Percentiles rank a stretch among this genome's conserved stretches.
These are phyloP conservation scores for Beta corolliflora DNA, from an alignment of 179 eudicot genomes.

Conservation along the genomic window DNA sequence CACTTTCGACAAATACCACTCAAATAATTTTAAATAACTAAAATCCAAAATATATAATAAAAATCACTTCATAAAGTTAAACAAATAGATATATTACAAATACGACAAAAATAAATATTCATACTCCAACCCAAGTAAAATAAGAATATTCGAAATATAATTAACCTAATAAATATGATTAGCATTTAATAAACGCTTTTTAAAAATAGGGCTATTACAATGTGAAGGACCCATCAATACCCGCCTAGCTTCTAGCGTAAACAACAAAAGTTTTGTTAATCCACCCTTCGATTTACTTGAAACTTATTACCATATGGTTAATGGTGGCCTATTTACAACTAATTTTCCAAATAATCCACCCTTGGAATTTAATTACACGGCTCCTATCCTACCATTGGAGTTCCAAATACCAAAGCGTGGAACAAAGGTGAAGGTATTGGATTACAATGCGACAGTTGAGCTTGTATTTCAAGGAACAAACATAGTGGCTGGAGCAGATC, in stretches of 20 bases:
- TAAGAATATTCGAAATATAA: too few relatives aligned
- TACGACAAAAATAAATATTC: too few relatives aligned
- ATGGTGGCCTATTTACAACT: background rate
- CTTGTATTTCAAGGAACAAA: constrained; percentile 30
- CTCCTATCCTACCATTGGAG: background rate
- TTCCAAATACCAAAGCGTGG: constrained; percentile 14
- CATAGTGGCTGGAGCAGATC: constrained; percentile 25
- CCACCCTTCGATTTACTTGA: constrained; percentile 29
- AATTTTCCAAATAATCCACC: constrained; percentile 30
- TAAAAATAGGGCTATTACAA: too few relatives aligned
- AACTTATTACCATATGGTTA: constrained; percentile 28
- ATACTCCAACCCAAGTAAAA: too few relatives aligned
- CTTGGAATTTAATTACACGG: constrained; percentile 23
- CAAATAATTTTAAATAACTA: too few relatives aligned
- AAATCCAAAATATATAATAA: too few relatives aligned
- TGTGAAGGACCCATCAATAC: constrained; percentile 28
- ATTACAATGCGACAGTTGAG: constrained; percentile 34
- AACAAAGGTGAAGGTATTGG: constrained; percentile 28
- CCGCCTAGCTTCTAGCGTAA: constrained; percentile 26
- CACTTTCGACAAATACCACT: too few relatives aligned
- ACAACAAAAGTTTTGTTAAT: constrained; percentile 19
- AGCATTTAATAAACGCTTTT: too few relatives aligned
- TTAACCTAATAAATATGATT: too few relatives aligned
- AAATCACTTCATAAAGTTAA: too few relatives aligned
- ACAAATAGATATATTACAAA: too few relatives aligned